Evolutionary conservation across 495 filamentous ascomycete genomes (phyloP).

Genomic region (Lasiosphaeriaceae sp.): DNA sequence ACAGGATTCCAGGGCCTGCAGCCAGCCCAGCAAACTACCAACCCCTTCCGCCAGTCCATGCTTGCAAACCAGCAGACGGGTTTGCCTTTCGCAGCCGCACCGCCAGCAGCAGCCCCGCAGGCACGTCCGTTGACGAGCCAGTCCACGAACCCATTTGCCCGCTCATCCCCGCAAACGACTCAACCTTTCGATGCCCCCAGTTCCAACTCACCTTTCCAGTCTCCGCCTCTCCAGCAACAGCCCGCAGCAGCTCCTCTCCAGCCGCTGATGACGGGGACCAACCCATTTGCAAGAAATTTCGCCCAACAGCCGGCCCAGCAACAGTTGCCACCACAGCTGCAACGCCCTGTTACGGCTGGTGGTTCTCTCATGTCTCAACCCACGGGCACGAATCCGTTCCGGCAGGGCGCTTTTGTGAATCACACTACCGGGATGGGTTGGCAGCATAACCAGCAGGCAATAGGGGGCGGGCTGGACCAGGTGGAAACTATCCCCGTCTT

Average conservation of each 20-base stretch:
- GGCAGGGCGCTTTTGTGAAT: conserved; percentile 82
- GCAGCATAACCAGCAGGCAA: conserved; percentile 73
- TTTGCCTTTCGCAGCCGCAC: conserved; percentile 24
- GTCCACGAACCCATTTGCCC: conserved; percentile 85
- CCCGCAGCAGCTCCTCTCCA: conserved; percentile 47
- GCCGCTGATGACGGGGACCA: conserved; percentile 63
- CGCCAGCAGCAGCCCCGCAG: conserved; percentile 8
- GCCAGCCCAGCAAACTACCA: conserved; percentile 59
- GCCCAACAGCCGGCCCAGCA: conserved; percentile 33
- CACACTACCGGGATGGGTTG: conserved; percentile 82
- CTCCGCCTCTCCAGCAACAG: conserved; percentile 43
- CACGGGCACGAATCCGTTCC: conserved; percentile 94
- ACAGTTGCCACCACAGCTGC: conserved; percentile 23
- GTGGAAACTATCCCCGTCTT: conserved; percentile 80
- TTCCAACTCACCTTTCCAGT: conserved; percentile 47
- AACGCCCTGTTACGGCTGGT: conserved; percentile 41
- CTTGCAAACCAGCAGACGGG: conserved; percentile 55
- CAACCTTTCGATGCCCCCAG: conserved; percentile 45
- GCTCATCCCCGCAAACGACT: conserved; percentile 44
- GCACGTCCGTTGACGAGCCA: conserved; percentile 42
- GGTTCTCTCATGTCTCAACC: conserved; percentile 53
- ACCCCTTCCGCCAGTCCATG: conserved; percentile 88
- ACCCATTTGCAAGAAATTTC: conserved; percentile 61
- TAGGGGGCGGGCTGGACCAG: conserved; percentile 82
- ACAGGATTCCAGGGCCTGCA: conserved; percentile 43